Conservation (phyloP, 192 early-diverging fungal species). For the Endogone sp. region DNA sequence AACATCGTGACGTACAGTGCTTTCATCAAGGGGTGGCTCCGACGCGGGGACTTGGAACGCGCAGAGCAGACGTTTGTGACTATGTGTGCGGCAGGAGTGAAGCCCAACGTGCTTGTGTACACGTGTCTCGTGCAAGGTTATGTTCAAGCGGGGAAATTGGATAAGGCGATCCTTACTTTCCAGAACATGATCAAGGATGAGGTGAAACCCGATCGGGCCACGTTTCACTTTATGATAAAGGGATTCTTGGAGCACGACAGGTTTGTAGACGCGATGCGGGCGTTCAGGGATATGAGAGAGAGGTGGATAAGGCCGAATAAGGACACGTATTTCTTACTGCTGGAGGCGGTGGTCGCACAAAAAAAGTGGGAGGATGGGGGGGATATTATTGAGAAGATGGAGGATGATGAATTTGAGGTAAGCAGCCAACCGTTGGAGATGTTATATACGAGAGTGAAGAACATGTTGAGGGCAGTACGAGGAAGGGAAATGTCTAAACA, state of each 20-base stretch:
- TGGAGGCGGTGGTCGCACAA: conserved; percentile 7
- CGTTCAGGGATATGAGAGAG: conserved; percentile 16
- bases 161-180: conserved; percentile 19
- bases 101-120: conserved; percentile 24
- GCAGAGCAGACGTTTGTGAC: conserved; percentile 13
- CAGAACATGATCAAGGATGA: conserved; percentile 8
- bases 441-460: conserved; percentile 15
- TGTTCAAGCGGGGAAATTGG: conserved; percentile 11
- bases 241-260: conserved; percentile 20
- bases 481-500: too few species aligned
- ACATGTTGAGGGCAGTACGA: too few species aligned
- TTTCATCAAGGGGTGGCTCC: conserved; percentile 25
- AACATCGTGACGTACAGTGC: conserved; percentile 29
- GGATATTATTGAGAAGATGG: conserved; percentile 5
- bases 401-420: conserved; percentile 17
- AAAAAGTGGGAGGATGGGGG: conserved; percentile 11
- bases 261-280: conserved; percentile 15
- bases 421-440: conserved; percentile 4
- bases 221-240: conserved; percentile 26
- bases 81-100: conserved; percentile 3
- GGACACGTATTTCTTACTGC: conserved; percentile 21
- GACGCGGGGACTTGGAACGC: conserved; percentile 10
- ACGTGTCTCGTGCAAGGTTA: conserved; percentile 30
- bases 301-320: conserved; percentile 16
- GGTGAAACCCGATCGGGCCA: conserved; percentile 22